phyloP scores from a whole-genome alignment of 352 stramenopile genomes.

The Phytophthora fragariaefolia region DNA sequence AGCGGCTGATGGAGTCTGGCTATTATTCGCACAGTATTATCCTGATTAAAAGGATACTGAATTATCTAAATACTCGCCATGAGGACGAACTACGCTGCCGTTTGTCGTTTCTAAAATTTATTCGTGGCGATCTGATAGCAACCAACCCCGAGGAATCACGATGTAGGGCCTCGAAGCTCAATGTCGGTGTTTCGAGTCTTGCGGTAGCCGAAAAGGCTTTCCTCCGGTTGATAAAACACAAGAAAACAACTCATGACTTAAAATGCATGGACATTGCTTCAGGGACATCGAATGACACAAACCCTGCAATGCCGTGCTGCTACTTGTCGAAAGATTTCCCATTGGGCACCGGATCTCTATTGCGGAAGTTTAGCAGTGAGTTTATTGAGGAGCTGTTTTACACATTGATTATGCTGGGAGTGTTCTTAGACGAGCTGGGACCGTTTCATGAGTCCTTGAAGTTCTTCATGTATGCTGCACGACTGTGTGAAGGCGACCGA shows the following conservation, averaged over 20 bases:
- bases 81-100: slow-evolving; percentile 19
- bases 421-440: slow-evolving; percentile 70
- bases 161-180: slow-evolving; percentile 16
- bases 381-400: slow-evolving; percentile 60
- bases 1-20: slow-evolving; percentile 22
- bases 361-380: slow-evolving; percentile 37
- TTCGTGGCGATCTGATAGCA: slow-evolving; percentile 32
- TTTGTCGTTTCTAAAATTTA: slow-evolving; percentile 39
- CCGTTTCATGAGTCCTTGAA: slow-evolving; percentile 52
- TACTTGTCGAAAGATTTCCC: not conserved
- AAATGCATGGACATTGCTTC: slow-evolving; percentile 24
- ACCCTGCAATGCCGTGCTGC: slow-evolving; percentile 6
- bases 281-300: slow-evolving; percentile 14
- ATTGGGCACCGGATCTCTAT: not conserved
- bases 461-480: slow-evolving; percentile 46
- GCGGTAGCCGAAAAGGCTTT: slow-evolving; percentile 33
- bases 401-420: slow-evolving; percentile 57
- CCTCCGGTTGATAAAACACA: slow-evolving; percentile 21
- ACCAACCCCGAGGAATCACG: slow-evolving; percentile 4
- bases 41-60: slow-evolving; percentile 21
- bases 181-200: slow-evolving; percentile 21
- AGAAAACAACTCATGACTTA: slow-evolving; percentile 29
- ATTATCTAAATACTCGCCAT: not conserved
- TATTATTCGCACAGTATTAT: slow-evolving; percentile 38
- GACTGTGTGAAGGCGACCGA: slow-evolving; percentile 46